A percentile compares a stretch with the other conserved stretches of the same genome.
These are phyloP conservation scores for Monosporascus sp. DNA, from an alignment of 2,329 filamentous ascomycete genomes.

Conservation along the genomic window DNA sequence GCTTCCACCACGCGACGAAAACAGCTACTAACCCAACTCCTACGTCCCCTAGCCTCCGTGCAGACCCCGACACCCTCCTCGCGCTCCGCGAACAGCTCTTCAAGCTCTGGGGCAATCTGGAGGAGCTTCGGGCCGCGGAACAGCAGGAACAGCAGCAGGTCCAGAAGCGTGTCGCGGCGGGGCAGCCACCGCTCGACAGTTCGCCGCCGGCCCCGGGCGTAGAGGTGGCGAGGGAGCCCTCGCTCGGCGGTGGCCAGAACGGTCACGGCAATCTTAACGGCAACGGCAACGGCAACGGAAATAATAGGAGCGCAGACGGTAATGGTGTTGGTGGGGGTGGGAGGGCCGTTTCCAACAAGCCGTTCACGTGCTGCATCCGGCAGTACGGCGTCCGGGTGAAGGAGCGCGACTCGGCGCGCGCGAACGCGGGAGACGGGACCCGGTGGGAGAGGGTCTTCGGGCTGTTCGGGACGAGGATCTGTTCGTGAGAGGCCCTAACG, in stretches of 20 bases:
- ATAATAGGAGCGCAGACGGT: conserved; percentile 7
- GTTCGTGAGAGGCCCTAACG: neutral
- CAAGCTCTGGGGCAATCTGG: conserved; percentile 78
- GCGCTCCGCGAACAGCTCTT: conserved; percentile 66
- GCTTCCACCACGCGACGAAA: neutral
- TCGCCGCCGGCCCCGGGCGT: conserved; percentile 27
- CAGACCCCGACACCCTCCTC: conserved; percentile 41
- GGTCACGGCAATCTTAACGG: conserved; percentile 9
- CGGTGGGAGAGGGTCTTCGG: conserved; percentile 60
- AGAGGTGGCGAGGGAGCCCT: conserved; percentile 5
- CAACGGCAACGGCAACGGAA: conserved; percentile 2
- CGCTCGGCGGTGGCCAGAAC: conserved; percentile 6
- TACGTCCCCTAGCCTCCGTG: conserved; percentile 43
- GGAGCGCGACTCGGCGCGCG: conserved; percentile 35
- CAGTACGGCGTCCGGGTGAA: conserved; percentile 59
- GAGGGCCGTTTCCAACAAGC: conserved; percentile 40
- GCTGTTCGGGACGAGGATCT: conserved; percentile 60
- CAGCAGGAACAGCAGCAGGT: conserved; percentile 19
- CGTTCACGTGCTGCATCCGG: conserved; percentile 65
- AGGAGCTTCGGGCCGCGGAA: conserved; percentile 55
- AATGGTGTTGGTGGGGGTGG: too few relatives aligned
- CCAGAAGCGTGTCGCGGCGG: conserved; percentile 15
- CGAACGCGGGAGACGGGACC: conserved; percentile 37
- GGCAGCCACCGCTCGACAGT: conserved; percentile 32
- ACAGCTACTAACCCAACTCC: conserved; percentile 3